Evolutionary conservation across 1,284 basidiomycete species (phyloP).

Genomic region (Cutaneotrichosporon dermatis): DNA sequence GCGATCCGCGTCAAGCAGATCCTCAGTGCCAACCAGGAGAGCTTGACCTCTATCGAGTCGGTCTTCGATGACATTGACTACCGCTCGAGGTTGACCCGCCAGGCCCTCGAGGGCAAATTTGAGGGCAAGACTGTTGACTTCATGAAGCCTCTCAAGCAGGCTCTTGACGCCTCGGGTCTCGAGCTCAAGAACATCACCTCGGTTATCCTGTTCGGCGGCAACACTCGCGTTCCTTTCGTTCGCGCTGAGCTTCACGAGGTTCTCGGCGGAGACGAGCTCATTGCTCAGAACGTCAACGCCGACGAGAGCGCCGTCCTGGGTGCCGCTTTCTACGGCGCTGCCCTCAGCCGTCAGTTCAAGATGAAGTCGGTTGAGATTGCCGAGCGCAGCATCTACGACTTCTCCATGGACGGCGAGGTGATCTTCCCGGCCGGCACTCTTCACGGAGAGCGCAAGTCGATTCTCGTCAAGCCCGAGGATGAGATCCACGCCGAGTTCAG

Average conservation of each 20-base stretch:
- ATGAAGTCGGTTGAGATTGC: conserved; percentile 87
- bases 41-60: conserved; percentile 71
- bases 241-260: conserved; percentile 71
- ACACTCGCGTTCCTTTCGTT: conserved; percentile 85
- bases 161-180: conserved; percentile 65
- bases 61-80: conserved; percentile 88
- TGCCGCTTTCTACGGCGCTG: conserved; percentile 88
- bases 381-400: conserved; percentile 66
- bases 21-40: conserved; percentile 86
- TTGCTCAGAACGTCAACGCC: conserved; percentile 91
- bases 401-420: conserved; percentile 37
- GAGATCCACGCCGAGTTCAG: conserved; percentile 70
- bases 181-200: conserved; percentile 68
- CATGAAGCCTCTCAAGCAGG: conserved; percentile 70
- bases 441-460: conserved; percentile 70
- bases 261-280: conserved; percentile 69
- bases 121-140: conserved; percentile 59
- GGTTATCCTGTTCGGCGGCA: conserved; percentile 86
- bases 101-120: conserved; percentile 65
- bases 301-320: conserved; percentile 95
- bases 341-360: conserved; percentile 84
- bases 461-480: conserved; percentile 51
- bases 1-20: conserved; percentile 87
- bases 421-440: conserved; percentile 73
- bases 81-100: conserved; percentile 68